These are phyloP conservation scores for Aspergillus sp. DNA, from an alignment of 2,329 filamentous ascomycete species.

Conservation along the genomic window DNA sequence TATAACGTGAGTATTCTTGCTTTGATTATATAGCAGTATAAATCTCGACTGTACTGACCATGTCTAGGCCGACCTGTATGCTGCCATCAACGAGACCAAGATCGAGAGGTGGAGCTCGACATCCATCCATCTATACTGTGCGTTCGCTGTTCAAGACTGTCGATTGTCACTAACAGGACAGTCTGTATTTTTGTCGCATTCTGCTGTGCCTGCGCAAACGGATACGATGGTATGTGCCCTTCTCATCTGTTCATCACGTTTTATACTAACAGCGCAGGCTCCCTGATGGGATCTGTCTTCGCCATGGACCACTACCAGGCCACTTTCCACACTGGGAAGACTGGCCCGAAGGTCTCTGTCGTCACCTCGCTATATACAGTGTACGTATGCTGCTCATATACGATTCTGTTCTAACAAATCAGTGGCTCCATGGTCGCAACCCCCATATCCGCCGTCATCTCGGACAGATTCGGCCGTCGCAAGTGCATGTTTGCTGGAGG, in stretches of 20 bases:
- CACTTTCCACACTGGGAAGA: slow-evolving; percentile 42
- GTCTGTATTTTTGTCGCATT: slow-evolving; percentile 46
- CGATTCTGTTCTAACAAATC: not conserved
- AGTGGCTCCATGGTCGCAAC: slow-evolving; percentile 43
- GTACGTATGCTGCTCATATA: slow-evolving; percentile 31
- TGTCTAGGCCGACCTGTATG: slow-evolving; percentile 49
- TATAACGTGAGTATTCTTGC: not conserved
- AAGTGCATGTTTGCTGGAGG: slow-evolving; percentile 49
- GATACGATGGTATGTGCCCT: slow-evolving; percentile 25
- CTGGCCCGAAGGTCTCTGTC: slow-evolving; percentile 42
- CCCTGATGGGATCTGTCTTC: slow-evolving; percentile 31
- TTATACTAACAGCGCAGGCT: slow-evolving; percentile 8
- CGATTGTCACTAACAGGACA: slow-evolving; percentile 24
- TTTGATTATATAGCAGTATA: not conserved
- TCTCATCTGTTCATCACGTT: not conserved
- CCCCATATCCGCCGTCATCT: slow-evolving; percentile 46
- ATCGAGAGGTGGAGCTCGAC: slow-evolving; percentile 36
- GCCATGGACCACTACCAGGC: slow-evolving; percentile 37
- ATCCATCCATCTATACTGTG: slow-evolving; percentile 32
- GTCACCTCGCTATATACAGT: slow-evolving; percentile 50
- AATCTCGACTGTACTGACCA: not conserved
- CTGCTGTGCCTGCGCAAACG: slow-evolving; percentile 35
- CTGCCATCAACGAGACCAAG: slow-evolving; percentile 48
- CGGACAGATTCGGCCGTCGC: slow-evolving; percentile 47
- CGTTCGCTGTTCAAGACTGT: not conserved